phyloP scores from a whole-genome alignment of 176 grass and related monocot genomes.

The Hordeum marinum region DNA sequence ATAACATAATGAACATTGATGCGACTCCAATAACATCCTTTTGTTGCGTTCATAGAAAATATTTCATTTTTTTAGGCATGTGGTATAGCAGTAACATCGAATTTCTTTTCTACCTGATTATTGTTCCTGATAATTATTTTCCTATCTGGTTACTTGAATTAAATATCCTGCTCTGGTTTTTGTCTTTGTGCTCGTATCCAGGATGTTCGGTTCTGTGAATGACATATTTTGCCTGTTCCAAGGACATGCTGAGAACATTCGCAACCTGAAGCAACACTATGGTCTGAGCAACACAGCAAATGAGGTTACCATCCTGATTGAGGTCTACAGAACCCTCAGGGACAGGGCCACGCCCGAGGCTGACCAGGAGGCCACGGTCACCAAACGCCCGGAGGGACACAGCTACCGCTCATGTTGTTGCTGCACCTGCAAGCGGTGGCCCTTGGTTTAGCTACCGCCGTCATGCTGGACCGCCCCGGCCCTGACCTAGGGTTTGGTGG shows the following conservation, averaged over 20 bases:
- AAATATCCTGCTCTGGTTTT: neutral
- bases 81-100: neutral
- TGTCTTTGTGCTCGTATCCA: slow-evolving; percentile 20
- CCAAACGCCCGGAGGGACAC: no score
- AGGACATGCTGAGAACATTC: slow-evolving; percentile 79
- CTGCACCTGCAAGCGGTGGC: no score
- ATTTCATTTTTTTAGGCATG: neutral
- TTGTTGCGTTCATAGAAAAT: neutral
- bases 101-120: neutral
- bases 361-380: no score
- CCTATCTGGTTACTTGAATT: neutral
- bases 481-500: no score
- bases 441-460: no score
- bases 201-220: slow-evolving; percentile 70
- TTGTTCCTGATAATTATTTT: neutral
- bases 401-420: no score
- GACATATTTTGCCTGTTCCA: slow-evolving; percentile 93
- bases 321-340: slow-evolving; percentile 84
- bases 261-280: slow-evolving; percentile 83
- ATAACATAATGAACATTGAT: neutral
- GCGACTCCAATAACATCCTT: neutral
- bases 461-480: no score
- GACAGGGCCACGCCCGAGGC: no score
- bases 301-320: slow-evolving; percentile 81
- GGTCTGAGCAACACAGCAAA: slow-evolving; percentile 77